These are phyloP conservation scores for Curvularia sp. DNA, from an alignment of 2,329 filamentous ascomycete genomes.

Conservation along the genomic window DNA sequence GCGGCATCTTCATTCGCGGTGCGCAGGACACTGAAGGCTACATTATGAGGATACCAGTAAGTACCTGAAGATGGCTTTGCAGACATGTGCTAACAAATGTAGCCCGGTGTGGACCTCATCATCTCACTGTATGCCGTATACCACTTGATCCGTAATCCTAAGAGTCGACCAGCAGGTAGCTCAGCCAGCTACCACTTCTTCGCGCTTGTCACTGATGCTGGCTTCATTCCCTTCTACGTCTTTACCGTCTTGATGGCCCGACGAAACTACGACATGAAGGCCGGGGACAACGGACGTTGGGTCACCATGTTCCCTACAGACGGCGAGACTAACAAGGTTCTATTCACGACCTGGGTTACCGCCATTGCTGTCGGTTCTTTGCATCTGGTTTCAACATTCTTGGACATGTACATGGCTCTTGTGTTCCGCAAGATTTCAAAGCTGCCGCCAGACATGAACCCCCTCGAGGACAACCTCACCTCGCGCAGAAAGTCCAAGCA, in stretches of 20 bases:
- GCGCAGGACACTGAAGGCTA: conserved; percentile 71
- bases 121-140: conserved; percentile 81
- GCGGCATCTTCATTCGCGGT: conserved; percentile 78
- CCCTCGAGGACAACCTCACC: conserved; percentile 84
- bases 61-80: conserved; percentile 40
- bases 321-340: conserved; percentile 64
- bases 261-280: conserved; percentile 59
- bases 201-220: conserved; percentile 74
- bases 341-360: conserved; percentile 72
- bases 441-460: conserved; percentile 94
- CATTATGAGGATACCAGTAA: conserved; percentile 78
- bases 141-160: conserved; percentile 75
- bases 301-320: conserved; percentile 69
- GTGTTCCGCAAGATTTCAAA: conserved; percentile 82
- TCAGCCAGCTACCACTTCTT: conserved; percentile 91
- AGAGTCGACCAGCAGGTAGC: conserved; percentile 75
- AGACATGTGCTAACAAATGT: conserved; percentile 24
- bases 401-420: conserved; percentile 77
- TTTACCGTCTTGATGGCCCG: conserved; percentile 65
- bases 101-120: conserved; percentile 78
- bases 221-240: conserved; percentile 68
- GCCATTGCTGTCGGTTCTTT: conserved; percentile 70
- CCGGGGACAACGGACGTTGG: conserved; percentile 65
- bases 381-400: conserved; percentile 72
- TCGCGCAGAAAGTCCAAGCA: conserved; percentile 68